Evolutionary conservation across 371 early-diverging fungal species (phyloP), one percentile per base, ranked within the genome.

Genomic region (Mucor irregularis): DNA sequence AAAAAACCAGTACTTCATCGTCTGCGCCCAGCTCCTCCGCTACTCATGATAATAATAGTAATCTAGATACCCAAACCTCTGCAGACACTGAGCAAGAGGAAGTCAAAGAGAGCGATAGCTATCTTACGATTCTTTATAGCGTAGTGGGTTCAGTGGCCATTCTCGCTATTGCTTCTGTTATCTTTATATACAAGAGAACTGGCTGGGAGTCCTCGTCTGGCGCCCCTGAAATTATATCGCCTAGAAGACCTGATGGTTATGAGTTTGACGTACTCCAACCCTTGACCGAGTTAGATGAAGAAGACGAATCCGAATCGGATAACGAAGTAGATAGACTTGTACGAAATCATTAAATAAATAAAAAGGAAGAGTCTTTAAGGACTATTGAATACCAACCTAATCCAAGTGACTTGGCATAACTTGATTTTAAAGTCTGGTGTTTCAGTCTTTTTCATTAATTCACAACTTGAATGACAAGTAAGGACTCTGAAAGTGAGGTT

Each of bases 251-350:
- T 33, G 58, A 49, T 43, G 67, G 62, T 24, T 62, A 62, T 31
- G 67, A 67, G 38, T 67, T 67, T 45, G 62, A 61, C 39, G 58
- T 58, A 3, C 44, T 67, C 13, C 59, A 62, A 21, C 61, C 65
- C 5, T 39, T 65, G 17, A 65, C 65, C 3, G 59, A 59, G 9
- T 25, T 64, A n/a, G 53, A 61, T 4, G 66, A 66, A 34, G 51
- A 58, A n/a, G 57, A 57, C 8, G 1, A 25, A 34, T 30, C 31
- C 14, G 57, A 53, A 33, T 55, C 56, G 3, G 63, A 62, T 13
- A 47, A 51, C 11, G 16, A 37, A 30, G 26, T 22, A 29, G 30
- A 16, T 31, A 50, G 52, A 49, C 21, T 39, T 47, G 35, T 56
- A 30, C 11, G 34, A 7, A 34, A 37, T 26, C 30, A 49, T 33